Base-by-base conservation (phyloP, 306 rosid species). In the Acmispon strigosus region DNA sequence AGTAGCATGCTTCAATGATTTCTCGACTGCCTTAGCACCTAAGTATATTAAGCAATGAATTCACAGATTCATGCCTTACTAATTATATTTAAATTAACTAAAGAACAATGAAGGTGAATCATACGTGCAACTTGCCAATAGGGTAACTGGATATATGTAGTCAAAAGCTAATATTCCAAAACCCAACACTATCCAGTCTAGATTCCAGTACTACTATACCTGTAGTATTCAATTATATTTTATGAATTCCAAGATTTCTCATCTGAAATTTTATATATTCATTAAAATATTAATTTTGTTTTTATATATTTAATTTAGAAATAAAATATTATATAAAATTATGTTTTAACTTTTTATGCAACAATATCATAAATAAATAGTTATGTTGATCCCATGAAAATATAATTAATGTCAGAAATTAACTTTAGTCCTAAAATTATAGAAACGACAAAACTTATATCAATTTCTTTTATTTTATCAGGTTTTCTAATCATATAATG, bases 1-100 rank as follows among this genome's bases (percentile, higher is more conserved):
- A 87, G 91, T 62, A 62, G 76, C 78, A 57, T 32, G n/a, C 22
- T 61, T 59, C 76, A 81, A 76, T 81, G 69, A 76, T 81, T 76
- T 81, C 15, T 53, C 22, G 9, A 13, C n/a, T n/a, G n/a, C 15
- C 62, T 50, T 67, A 60, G 63, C 82, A 72, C 69, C 78, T 78
- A 69, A 69, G 62, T 65, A 7, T 59, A 27, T 49, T 45, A 41
- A 37, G 74, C 62, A 70, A 57, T 56, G 62, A 52, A 56, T 17
- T 44, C 13, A 10, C 3, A 34, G 15, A 52, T 62, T 76, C 52
- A 74, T 18, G 58, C 61, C 19, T 58, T 75, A 54, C 68, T 49
- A 53, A 66, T 66, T 19, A 11, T 58, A 66, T 32, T 66, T 19
- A 11, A 50, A 66, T 32, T 32, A 32, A 32, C 37, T 32, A 32